Evolutionary conservation across 2,329 filamentous ascomycete species (phyloP).

Genomic region (Aphanocladium album): DNA sequence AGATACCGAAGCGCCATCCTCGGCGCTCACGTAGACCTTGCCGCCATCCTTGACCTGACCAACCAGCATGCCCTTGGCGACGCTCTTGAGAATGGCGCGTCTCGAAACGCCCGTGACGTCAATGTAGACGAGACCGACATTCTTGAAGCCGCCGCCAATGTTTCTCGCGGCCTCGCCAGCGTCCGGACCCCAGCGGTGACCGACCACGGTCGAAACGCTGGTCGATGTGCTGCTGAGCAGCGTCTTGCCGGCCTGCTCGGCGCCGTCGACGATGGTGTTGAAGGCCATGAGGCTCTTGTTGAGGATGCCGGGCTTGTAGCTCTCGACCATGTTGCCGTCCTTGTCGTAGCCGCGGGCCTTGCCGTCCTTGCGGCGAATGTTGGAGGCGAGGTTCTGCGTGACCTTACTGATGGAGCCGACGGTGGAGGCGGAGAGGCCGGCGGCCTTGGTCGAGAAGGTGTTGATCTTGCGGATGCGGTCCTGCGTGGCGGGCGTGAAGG

Average conservation of each 20-base stretch:
- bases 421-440: constrained; percentile 75
- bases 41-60: constrained; percentile 71
- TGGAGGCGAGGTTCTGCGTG: constrained; percentile 85
- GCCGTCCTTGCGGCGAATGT: constrained; percentile 50
- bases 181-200: constrained; percentile 84
- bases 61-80: constrained; percentile 94
- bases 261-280: constrained; percentile 86
- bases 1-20: constrained; percentile 32
- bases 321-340: constrained; percentile 58
- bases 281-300: constrained; percentile 98
- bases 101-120: constrained; percentile 91
- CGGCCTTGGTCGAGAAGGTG: constrained; percentile 74
- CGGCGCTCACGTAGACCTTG: constrained; percentile 68
- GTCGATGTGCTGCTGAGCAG: constrained; percentile 68
- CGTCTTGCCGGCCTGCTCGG: constrained; percentile 79
- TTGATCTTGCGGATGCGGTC: constrained; percentile 83
- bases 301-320: constrained; percentile 83
- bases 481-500: constrained; percentile 81
- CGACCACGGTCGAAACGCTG: constrained; percentile 80
- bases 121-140: constrained; percentile 95
- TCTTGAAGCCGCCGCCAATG: constrained; percentile 84
- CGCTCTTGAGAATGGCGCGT: constrained; percentile 84
- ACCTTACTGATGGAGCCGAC: constrained; percentile 78
- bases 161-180: constrained; percentile 72
- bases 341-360: constrained; percentile 58